phyloP scores from a whole-genome alignment of 371 early-diverging fungal species.

The Mortierella sp. region DNA sequence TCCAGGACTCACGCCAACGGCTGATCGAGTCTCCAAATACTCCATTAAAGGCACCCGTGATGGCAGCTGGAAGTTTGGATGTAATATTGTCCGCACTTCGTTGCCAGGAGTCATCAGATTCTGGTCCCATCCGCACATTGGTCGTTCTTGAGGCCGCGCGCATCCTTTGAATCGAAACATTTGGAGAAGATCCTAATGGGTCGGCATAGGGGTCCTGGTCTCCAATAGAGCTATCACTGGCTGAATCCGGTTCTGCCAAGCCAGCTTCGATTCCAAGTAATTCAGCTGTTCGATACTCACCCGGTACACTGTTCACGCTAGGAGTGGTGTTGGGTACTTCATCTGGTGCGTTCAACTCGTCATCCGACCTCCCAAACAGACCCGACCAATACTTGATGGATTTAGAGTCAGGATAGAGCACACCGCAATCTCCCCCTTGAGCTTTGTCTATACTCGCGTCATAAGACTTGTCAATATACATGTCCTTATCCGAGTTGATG shows the following conservation, averaged over 20 bases:
- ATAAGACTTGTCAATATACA: conserved; percentile 64
- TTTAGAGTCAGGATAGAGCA: conserved; percentile 69
- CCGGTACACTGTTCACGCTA: conserved; percentile 8
- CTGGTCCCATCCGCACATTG: conserved; percentile 5
- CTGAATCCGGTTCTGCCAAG: conserved; percentile 16
- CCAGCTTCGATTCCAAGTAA: conserved; percentile 20
- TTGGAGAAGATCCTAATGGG: conserved; percentile 20
- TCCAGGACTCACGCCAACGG: conserved; percentile 34
- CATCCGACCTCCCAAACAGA: conserved; percentile 68
- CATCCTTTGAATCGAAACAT: neutral
- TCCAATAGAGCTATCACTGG: neutral
- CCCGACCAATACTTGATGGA: conserved; percentile 79
- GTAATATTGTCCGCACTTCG: conserved; percentile 33
- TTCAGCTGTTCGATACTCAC: conserved; percentile 36
- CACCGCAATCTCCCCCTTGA: conserved; percentile 62
- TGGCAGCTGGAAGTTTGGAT: conserved; percentile 34
- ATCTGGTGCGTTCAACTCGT: conserved; percentile 63
- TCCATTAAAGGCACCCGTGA: conserved; percentile 38
- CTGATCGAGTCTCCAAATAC: conserved; percentile 36
- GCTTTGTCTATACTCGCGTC: conserved; percentile 58
- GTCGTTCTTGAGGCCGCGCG: conserved; percentile 9
- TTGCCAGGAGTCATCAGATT: conserved; percentile 32
- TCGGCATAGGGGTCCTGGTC: conserved; percentile 12
- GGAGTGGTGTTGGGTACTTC: conserved; percentile 4
- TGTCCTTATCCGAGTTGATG: conserved; percentile 65